These are phyloP conservation scores for Ceratocystiopsis minuta DNA, from an alignment of 2,329 filamentous ascomycete species.

Conservation along the genomic window DNA sequence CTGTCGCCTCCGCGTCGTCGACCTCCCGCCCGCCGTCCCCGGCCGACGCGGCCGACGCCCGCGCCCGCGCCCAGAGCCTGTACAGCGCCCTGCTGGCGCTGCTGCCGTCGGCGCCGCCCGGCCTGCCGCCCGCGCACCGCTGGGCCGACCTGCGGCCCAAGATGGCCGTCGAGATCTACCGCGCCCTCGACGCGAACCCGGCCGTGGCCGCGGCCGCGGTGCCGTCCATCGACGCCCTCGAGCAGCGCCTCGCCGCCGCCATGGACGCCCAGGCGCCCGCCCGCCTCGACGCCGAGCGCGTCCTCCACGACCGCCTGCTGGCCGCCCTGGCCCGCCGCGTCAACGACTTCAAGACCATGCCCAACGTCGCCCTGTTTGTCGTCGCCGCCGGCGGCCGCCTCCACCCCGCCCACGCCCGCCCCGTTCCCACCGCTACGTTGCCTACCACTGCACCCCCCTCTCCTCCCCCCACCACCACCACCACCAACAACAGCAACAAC, in stretches of 20 bases:
- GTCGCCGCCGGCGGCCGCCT: slow-evolving; percentile 34
- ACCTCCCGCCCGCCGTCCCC: too few species aligned
- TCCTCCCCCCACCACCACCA: slow-evolving; percentile 1
- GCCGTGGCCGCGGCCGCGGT: not conserved
- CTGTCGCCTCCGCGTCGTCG: too few species aligned
- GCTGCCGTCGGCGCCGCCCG: slow-evolving; percentile 30
- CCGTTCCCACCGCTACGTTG: slow-evolving; percentile 14
- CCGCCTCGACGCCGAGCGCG: slow-evolving; percentile 26
- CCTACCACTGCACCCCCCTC: slow-evolving; percentile 15
- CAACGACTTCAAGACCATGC: slow-evolving; percentile 32
- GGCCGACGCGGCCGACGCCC: slow-evolving; percentile 21
- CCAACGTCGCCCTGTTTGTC: slow-evolving; percentile 35
- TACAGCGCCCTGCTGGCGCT: slow-evolving; percentile 36
- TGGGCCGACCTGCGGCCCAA: slow-evolving; percentile 35
- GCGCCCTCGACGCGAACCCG: slow-evolving; percentile 16
- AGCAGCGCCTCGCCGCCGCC: slow-evolving; percentile 5
- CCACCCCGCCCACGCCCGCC: slow-evolving; percentile 13
- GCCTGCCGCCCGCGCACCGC: slow-evolving; percentile 22
- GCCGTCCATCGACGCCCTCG: not conserved
- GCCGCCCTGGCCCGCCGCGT: slow-evolving; percentile 30
- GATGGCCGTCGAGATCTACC: slow-evolving; percentile 39
- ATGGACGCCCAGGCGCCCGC: not conserved
- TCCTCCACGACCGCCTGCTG: slow-evolving; percentile 31
- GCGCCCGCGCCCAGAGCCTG: slow-evolving; percentile 27
- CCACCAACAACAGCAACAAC: not conserved